phyloP scores from a whole-genome alignment of 345 rosid genomes.

The Salix purpurea region DNA sequence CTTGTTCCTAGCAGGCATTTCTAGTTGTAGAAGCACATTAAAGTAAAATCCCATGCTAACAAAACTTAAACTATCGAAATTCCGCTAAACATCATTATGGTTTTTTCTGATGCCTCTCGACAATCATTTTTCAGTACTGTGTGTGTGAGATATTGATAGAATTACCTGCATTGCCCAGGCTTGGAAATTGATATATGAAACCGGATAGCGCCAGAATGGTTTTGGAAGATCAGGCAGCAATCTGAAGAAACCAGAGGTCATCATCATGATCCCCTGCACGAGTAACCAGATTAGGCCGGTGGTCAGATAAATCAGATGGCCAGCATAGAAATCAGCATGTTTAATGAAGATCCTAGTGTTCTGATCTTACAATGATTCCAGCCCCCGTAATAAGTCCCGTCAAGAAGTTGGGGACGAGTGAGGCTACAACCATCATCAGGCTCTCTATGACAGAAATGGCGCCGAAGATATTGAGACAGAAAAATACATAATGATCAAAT shows the following conservation, averaged over 20 bases:
- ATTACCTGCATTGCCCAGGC: slow-evolving; percentile 82
- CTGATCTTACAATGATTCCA: slow-evolving; percentile 62
- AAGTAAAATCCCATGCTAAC: not conserved
- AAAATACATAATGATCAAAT: slow-evolving; percentile 54
- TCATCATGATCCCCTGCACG: slow-evolving; percentile 72
- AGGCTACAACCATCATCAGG: slow-evolving; percentile 84
- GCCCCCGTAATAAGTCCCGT: slow-evolving; percentile 74
- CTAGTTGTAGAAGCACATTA: not conserved
- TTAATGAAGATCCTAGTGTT: not conserved
- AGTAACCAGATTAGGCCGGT: not conserved
- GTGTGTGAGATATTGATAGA: not conserved
- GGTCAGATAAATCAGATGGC: not conserved
- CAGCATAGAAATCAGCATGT: not conserved
- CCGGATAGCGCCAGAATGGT: slow-evolving; percentile 74
- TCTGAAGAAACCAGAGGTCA: slow-evolving; percentile 91
- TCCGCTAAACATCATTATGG: not conserved
- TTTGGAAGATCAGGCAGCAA: slow-evolving; percentile 76
- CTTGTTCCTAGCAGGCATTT: not conserved
- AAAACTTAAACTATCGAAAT: not conserved
- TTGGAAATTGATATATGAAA: slow-evolving; percentile 65
- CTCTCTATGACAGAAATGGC: slow-evolving; percentile 74
- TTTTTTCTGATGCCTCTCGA: not conserved
- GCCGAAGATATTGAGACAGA: slow-evolving; percentile 60
- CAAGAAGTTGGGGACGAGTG: slow-evolving; percentile 77
- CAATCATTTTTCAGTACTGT: not conserved